Base-by-base conservation (phyloP, 2,329 filamentous ascomycete species). In the Pseudomassariella vexata region DNA sequence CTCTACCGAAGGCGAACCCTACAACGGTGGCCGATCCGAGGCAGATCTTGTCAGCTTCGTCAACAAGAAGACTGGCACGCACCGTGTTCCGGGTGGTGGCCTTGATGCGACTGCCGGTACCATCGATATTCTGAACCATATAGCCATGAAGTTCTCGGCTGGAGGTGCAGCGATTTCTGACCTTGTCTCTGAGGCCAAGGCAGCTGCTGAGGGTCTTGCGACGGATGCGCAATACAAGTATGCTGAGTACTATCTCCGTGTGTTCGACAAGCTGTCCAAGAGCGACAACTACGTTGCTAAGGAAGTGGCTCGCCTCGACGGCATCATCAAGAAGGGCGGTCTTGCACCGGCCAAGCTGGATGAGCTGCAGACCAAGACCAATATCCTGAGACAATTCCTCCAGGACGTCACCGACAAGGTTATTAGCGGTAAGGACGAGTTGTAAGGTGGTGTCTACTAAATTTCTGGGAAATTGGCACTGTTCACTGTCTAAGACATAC, bases 221-320 rank as follows among this genome's bases (percentile, higher is more conserved):
- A 79, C 74, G 32, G 57, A 65, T 40, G 66, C 65, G 9, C 66
- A 77, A 59, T 61, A 82, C 60, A 86, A 85, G 68, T 94, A 90
- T 55, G 86, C 86, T 28, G 75, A 89, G 63, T 98, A 98, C 76
- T 96, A 98, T 61, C 70, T 92, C 57, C 86, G 85, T 57, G 88
- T 94, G 34, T 83, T 92, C 39, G 77, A 85, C 57, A 96, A 95
- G 78, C 66, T 92, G 42, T 71, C 68, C 55, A 70, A 81, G 59
- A 94, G 83, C 64, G 71, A 83, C 40, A 81, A 70, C 32, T 95
- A 86, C 54, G 86, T 79, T 29, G 66, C 76, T 55, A 96, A 95
- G 78, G 90, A 96, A 71, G 68, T 89, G 41, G 72, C 79, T 39
- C 77, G 90, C 42, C 70, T 96, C 40, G 74, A 86, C 48, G 79